Base-by-base conservation (phyloP, 164 flowering plant species). In the Platanus orientalis region DNA sequence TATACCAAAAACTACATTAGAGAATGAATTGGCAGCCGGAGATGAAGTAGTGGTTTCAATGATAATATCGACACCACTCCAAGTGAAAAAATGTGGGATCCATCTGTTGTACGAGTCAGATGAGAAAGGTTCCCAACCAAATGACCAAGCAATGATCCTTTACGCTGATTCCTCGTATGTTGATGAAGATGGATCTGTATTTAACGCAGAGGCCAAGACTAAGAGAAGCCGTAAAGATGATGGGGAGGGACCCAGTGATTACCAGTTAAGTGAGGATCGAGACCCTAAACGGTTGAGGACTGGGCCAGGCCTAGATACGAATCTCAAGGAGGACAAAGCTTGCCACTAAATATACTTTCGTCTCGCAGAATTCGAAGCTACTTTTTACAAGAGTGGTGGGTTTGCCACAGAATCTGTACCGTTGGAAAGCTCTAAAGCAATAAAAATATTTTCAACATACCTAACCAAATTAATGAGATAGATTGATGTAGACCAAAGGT, bases 141-240 rank as follows among this genome's bases (percentile, higher is more conserved):
- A 21, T 12, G n/a, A 21, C 3, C 55, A 23, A 1, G 55, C 13
- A 23, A 13, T 7, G 28, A 52, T 52, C 29, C 55, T 4, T 21
- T 52, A 24, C 55, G 6, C n/a, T n/a, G n/a, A 6, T 12, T 52
- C 29, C 23, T 23, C 55, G 3, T 11, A 52, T 52, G 55, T 2
- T 24, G 13, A 52, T 52, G 13, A 0, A 17, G 17, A 52, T 52
- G 55, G 55, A 52, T n/a, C n/a, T n/a, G n/a, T n/a, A n/a, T 24
- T 17, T 4, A n/a, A 21, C 1, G 28, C 16, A 52, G 28, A 23
- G 10, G 4, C 1, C 1, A 24, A 12, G 6, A 12, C 30, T 24
- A 52, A 52, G 55, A 52, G 55, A 52, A 52, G 55, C 28, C 16
- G 27, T 24, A n/a, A n/a, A n/a, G n/a, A n/a, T n/a, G 17, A 24